These are phyloP conservation scores for Ophiostoma australiae DNA, from an alignment of 2,329 filamentous ascomycete genomes.

Conservation along the genomic window DNA sequence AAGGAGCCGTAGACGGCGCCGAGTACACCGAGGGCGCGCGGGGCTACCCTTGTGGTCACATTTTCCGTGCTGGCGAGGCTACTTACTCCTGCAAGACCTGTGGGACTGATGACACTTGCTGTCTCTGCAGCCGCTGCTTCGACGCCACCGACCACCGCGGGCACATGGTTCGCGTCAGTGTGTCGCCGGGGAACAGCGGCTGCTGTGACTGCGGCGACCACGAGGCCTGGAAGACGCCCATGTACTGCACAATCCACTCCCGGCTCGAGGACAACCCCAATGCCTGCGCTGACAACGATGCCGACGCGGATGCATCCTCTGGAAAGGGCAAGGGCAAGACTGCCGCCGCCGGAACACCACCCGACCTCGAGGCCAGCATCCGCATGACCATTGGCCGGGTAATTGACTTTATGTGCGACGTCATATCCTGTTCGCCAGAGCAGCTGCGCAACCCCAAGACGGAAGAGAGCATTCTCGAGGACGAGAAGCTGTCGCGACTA, in stretches of 20 bases:
- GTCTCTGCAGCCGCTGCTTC: slow-evolving; percentile 89
- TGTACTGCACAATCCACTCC: slow-evolving; percentile 92
- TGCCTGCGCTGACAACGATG: neutral
- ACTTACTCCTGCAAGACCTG: slow-evolving; percentile 94
- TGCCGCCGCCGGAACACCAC: slow-evolving; percentile 55
- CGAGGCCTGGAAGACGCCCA: slow-evolving; percentile 84
- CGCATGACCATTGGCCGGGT: slow-evolving; percentile 78
- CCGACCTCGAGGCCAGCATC: slow-evolving; percentile 71
- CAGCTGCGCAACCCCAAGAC: slow-evolving; percentile 85
- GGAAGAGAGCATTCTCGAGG: slow-evolving; percentile 69
- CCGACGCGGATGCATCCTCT: neutral
- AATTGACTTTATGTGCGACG: slow-evolving; percentile 94
- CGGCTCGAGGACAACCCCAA: neutral
- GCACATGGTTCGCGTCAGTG: slow-evolving; percentile 78
- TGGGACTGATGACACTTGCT: slow-evolving; percentile 90
- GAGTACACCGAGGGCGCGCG: slow-evolving; percentile 90
- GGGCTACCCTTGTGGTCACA: slow-evolving; percentile 93
- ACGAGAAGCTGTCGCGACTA: slow-evolving; percentile 75
- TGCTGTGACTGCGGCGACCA: slow-evolving; percentile 93
- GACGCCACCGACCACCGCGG: slow-evolving; percentile 91
- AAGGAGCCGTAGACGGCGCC: slow-evolving; percentile 86
- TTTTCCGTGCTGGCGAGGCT: slow-evolving; percentile 90
- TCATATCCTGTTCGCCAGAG: slow-evolving; percentile 95
- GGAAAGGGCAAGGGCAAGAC: slow-evolving; percentile 58
- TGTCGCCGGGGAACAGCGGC: slow-evolving; percentile 30